These are phyloP conservation scores for Paraconiothyrium sp. DNA, from an alignment of 2,329 filamentous ascomycete genomes.

Conservation along the genomic window DNA sequence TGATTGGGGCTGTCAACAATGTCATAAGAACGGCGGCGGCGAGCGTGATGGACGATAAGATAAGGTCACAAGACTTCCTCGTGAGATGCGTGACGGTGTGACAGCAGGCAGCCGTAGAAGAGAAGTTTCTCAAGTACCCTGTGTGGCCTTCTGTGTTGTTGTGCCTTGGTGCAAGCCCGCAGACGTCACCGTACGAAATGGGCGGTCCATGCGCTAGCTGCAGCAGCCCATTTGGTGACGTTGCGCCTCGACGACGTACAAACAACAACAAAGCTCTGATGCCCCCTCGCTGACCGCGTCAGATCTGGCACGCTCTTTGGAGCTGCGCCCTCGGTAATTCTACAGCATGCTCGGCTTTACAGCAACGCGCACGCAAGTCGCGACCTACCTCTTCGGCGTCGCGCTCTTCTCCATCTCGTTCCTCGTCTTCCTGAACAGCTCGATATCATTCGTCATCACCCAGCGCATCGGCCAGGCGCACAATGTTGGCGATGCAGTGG, in stretches of 20 bases:
- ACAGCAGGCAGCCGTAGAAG: background rate
- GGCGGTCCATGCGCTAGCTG: background rate
- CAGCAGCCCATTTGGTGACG: background rate
- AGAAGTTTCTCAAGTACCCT: background rate
- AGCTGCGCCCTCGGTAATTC: slow-evolving; percentile 20
- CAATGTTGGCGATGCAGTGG: slow-evolving; percentile 80
- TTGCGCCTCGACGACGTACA: background rate
- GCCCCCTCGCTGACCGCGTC: slow-evolving; percentile 1
- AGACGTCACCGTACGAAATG: background rate
- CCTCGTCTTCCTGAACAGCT: slow-evolving; percentile 88
- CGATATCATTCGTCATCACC: slow-evolving; percentile 84
- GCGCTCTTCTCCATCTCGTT: slow-evolving; percentile 89
- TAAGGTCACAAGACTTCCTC: background rate
- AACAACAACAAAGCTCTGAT: background rate
- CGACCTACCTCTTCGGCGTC: slow-evolving; percentile 81
- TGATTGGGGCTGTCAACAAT: slow-evolving; percentile 17
- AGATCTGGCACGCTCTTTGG: slow-evolving; percentile 28
- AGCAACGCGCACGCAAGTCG: slow-evolving; percentile 64
- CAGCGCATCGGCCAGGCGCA: slow-evolving; percentile 79
- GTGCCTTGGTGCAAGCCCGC: background rate
- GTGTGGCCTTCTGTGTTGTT: background rate
- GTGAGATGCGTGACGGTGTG: background rate
- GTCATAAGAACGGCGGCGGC: slow-evolving; percentile 5
- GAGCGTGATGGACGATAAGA: background rate
- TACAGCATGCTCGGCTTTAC: slow-evolving; percentile 59